Evolutionary conservation across 2,329 filamentous ascomycete species (phyloP).

Genomic region (Pestalotiopsis sp.): DNA sequence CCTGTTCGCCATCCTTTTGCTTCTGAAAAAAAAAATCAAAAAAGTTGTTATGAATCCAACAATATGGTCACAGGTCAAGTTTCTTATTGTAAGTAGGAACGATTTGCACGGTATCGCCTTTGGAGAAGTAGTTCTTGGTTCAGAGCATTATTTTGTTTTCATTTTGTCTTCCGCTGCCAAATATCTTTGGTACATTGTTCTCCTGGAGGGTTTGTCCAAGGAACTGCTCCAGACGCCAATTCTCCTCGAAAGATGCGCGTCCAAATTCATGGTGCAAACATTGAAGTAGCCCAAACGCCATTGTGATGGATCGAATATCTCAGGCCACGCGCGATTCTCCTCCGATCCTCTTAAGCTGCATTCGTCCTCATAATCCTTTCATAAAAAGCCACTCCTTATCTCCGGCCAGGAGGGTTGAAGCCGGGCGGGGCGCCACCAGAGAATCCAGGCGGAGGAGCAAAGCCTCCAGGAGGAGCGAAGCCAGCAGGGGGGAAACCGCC

Average conservation of each 20-base stretch:
- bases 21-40: too few species aligned
- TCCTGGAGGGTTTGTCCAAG: not conserved
- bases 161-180: not conserved
- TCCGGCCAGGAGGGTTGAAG: constrained; percentile 73
- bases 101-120: too few species aligned
- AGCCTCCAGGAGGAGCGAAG: constrained; percentile 45
- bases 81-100: too few species aligned
- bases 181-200: not conserved
- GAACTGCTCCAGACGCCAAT: not conserved
- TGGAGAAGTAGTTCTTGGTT: not conserved
- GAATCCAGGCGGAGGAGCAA: constrained; percentile 53
- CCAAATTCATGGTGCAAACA: not conserved
- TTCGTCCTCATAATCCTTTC: not conserved
- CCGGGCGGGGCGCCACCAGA: constrained; percentile 61
- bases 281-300: constrained; percentile 11
- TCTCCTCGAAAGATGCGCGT: not conserved
- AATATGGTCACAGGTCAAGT: too few species aligned
- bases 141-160: constrained; percentile 1
- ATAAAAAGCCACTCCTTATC: constrained; percentile 38
- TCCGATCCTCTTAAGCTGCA: not conserved
- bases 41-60: too few species aligned
- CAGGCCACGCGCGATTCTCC: not conserved
- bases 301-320: not conserved
- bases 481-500: constrained; percentile 50
- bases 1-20: too few species aligned